A percentile compares a stretch with the other conserved stretches of the same genome.
Conservation (phyloP, 129 eudicot genomes). For the Flaveria ramosissima region DNA sequence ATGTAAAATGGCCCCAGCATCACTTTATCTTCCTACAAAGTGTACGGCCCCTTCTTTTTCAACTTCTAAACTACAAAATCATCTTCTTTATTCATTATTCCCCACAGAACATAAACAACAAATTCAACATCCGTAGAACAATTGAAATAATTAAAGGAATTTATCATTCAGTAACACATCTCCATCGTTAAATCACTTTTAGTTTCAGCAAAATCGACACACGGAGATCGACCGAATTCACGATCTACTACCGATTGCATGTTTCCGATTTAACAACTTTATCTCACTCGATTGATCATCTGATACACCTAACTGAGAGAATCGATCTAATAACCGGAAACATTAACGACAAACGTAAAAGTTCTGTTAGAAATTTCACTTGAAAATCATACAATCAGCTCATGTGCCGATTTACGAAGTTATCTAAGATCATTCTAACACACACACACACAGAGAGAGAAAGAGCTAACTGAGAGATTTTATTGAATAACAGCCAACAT, state of each 20-base stretch:
- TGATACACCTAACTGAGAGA: too few species aligned
- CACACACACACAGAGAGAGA: too few species aligned
- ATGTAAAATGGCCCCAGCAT: slow-evolving; percentile 21
- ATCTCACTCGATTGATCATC: not conserved
- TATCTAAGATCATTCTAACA: too few species aligned
- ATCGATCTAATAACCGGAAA: too few species aligned
- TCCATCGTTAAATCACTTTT: not conserved
- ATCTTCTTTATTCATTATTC: not conserved
- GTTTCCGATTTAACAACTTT: not conserved
- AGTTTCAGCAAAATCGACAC: slow-evolving; percentile 7
- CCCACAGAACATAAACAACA: not conserved
- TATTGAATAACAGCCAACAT: not conserved
- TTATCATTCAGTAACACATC: not conserved
- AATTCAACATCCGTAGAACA: not conserved
- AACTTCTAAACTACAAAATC: slow-evolving; percentile 21
- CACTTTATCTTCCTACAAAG: slow-evolving; percentile 22
- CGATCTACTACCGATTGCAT: not conserved
- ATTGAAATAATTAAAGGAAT: not conserved
- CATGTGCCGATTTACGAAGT: not conserved
- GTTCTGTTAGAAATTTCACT: too few species aligned
- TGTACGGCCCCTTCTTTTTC: slow-evolving; percentile 24
- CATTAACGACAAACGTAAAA: too few species aligned
- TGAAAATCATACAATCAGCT: not conserved
- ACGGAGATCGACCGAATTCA: slow-evolving; percentile 3
- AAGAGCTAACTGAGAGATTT: too few species aligned